Conservation (phyloP, 352 stramenopile genomes). For the Pythium sp. region DNA sequence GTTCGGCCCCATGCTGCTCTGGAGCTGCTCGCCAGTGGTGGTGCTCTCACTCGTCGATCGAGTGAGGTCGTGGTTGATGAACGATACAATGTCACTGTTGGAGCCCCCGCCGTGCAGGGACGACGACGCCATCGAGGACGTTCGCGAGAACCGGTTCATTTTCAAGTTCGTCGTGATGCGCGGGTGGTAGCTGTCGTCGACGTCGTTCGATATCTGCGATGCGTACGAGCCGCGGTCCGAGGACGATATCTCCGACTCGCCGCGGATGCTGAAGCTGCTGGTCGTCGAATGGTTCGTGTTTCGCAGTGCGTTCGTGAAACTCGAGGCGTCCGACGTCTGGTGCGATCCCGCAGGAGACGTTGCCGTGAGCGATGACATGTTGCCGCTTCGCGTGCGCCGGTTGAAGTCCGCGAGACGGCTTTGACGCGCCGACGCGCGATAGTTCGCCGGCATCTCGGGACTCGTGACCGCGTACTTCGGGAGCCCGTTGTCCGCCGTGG, state of each 20-base stretch:
- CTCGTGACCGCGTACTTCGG: conserved; percentile 23
- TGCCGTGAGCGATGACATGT: background rate
- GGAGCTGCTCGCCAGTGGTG: background rate
- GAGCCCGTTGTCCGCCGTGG: conserved; percentile 7
- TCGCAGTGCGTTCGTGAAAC: conserved; percentile 9
- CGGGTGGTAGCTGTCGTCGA: conserved; percentile 5
- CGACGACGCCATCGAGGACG: conserved; percentile 3
- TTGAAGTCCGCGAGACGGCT: conserved; percentile 16
- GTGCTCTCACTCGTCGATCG: background rate
- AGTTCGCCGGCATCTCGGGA: conserved; percentile 19
- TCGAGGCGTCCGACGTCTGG: background rate
- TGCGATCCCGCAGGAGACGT: conserved; percentile 1
- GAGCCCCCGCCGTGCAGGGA: background rate
- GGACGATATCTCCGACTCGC: conserved; percentile 12
- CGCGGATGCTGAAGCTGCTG: conserved; percentile 5
- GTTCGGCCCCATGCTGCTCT: background rate
- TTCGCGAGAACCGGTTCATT: conserved; percentile 15
- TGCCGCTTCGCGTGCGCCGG: conserved; percentile 10
- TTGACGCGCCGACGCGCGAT: conserved; percentile 14
- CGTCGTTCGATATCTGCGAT: conserved; percentile 14
- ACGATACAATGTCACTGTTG: conserved; percentile 2
- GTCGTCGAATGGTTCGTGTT: conserved; percentile 1
- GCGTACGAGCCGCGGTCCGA: conserved; percentile 6
- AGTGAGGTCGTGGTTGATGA: conserved; percentile 13
- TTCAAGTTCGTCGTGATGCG: conserved; percentile 13